Base-by-base conservation (phyloP, 352 stramenopile genomes). In the Pythium chondricola region DNA sequence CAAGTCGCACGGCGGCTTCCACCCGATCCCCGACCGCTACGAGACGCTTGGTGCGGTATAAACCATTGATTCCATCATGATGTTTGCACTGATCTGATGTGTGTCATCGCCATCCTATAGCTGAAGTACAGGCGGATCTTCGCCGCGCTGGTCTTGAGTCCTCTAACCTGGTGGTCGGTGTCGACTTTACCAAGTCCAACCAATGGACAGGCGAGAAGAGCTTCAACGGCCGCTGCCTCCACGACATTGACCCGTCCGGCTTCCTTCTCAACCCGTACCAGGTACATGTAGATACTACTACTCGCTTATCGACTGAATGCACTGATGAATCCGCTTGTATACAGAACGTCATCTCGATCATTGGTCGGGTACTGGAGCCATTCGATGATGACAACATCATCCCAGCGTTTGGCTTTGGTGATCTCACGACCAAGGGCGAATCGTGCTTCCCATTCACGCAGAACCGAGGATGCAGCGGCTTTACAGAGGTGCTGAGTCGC, bases 381-480 rank as follows among this genome's bases (percentile, higher is more conserved):
- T 89, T 92, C 25, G 81, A 90, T 47, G 81, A 92, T 44, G 81
- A 92, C 47, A 79, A 83, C 30, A 71, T 87, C 33, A 92, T 92
- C 37, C 78, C 80, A 13, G 68, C 73, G 17, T 88, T 63, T 31
- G 77, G 72, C 0, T 91, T 91, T 56, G 80, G 77, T 11, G 77
- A 92, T 30, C 46, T 66, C 24, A 64, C 47, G 6, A 88, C 74
- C 0, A 65, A 67, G 10, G 59, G 61, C 16, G 54, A 74, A 13
- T 45, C 44, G 13, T 86, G 74, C 40, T 85, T 85, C 46, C 63
- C 69, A 7, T 71, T 85, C 1, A 53, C 61, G 8, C 52, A 69
- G 13, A 60, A 61, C 31, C 45, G 48, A 3, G 67, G 67, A 6
- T 88, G 71, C 47, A 61, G 59, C 14, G 79, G 77, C 24, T 85